phyloP scores from a whole-genome alignment of 2,329 filamentous ascomycete genomes.

The Camillea tinctor region DNA sequence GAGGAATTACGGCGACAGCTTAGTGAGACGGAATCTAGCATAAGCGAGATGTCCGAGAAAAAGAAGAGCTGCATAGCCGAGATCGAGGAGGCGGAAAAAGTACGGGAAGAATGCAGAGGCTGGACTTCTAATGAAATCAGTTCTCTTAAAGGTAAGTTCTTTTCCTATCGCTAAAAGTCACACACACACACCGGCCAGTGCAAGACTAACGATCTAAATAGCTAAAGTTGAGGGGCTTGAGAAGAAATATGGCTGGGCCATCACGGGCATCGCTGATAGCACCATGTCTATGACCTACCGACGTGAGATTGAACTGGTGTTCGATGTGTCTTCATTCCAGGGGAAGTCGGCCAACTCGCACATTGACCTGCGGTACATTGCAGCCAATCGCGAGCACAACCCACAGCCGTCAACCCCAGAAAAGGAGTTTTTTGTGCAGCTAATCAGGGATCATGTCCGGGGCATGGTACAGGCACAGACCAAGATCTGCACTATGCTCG shows the following conservation, averaged over 20 bases:
- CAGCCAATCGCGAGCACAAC: constrained; percentile 52
- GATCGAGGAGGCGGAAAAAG: constrained; percentile 77
- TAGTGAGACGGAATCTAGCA: constrained; percentile 62
- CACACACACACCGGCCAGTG: background rate
- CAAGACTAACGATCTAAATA: constrained; percentile 42
- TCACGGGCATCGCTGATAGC: constrained; percentile 61
- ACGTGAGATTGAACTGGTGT: constrained; percentile 70
- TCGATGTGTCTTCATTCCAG: constrained; percentile 64
- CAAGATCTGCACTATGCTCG: constrained; percentile 56
- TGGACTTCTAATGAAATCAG: constrained; percentile 84
- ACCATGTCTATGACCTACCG: constrained; percentile 72
- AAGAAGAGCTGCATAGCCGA: constrained; percentile 71
- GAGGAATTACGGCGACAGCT: constrained; percentile 65
- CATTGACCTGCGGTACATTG: constrained; percentile 72
- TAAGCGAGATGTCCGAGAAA: constrained; percentile 61
- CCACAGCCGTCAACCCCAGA: constrained; percentile 59
- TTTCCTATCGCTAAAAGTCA: background rate
- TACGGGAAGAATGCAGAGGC: constrained; percentile 84
- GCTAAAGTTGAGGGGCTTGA: constrained; percentile 66
- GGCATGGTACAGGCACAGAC: constrained; percentile 58
- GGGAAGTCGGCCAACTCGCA: constrained; percentile 44
- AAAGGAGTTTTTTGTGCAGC: constrained; percentile 73
- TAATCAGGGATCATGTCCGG: constrained; percentile 67
- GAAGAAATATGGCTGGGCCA: constrained; percentile 67
- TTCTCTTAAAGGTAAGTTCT: constrained; percentile 66